Conservation (phyloP, 1,284 basidiomycete genomes). For the Puccinia hordei region DNA sequence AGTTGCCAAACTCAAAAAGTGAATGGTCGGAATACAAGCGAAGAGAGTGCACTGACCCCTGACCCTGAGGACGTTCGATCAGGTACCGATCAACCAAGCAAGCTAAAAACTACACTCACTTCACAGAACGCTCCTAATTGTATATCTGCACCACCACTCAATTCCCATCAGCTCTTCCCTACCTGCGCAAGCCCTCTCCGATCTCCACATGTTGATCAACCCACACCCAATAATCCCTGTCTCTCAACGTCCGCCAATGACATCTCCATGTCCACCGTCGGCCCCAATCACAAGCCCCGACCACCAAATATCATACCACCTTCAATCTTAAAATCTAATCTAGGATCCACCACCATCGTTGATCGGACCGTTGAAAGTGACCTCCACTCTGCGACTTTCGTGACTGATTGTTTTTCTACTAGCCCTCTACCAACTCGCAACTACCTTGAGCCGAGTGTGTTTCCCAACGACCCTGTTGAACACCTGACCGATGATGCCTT, state of each 20-base stretch:
- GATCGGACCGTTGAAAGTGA: constrained; percentile 8
- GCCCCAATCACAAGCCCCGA: background rate
- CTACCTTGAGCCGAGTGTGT: constrained; percentile 8
- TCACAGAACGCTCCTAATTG: background rate
- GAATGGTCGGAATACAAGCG: constrained; percentile 37
- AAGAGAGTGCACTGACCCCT: constrained; percentile 50
- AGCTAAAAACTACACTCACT: background rate
- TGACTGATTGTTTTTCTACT: constrained; percentile 18
- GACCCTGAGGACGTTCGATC: constrained; percentile 40
- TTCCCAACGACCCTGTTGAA: constrained; percentile 20
- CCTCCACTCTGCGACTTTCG: constrained; percentile 7
- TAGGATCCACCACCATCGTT: background rate
- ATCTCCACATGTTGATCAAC: background rate
- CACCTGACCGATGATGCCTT: constrained; percentile 38
- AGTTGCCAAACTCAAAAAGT: background rate
- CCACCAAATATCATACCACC: constrained; percentile 40
- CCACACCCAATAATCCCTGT: background rate
- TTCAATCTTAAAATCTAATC: constrained; percentile 21
- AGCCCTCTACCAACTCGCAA: background rate
- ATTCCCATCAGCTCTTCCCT: background rate
- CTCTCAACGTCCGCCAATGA: constrained; percentile 11
- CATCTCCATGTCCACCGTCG: background rate
- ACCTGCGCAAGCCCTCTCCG: constrained; percentile 2
- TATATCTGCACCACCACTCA: constrained; percentile 12
- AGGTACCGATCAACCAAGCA: constrained; percentile 5